Evolutionary conservation across 768 basidiomycete genomes (phyloP).

Genomic region (Trametes maxima): DNA sequence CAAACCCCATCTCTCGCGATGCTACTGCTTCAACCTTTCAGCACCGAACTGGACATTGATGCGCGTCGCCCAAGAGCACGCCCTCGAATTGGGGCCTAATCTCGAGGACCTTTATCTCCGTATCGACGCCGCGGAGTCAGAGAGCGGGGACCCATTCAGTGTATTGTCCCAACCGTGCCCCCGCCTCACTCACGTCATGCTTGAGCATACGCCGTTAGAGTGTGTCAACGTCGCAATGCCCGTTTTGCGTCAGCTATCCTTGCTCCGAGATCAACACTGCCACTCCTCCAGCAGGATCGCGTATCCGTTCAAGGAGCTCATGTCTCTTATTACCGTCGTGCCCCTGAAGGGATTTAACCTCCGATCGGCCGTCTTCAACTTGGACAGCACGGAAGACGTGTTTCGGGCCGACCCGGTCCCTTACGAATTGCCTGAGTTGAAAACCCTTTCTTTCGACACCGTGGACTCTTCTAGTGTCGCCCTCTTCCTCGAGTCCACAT

Average conservation of each 20-base stretch:
- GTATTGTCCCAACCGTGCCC: conserved; percentile 32
- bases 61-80: conserved; percentile 28
- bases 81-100: conserved; percentile 27
- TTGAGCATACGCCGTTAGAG: conserved; percentile 34
- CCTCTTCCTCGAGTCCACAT: conserved; percentile 33
- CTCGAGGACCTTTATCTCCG: conserved; percentile 35
- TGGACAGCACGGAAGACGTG: conserved; percentile 30
- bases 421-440: conserved; percentile 26
- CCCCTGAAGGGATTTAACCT: conserved; percentile 31
- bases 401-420: conserved; percentile 25
- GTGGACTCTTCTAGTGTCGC: conserved; percentile 34
- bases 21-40: conserved; percentile 35
- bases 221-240: conserved; percentile 31
- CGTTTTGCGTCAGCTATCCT: conserved; percentile 26
- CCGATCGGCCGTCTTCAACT: conserved; percentile 29
- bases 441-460: conserved; percentile 26
- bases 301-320: conserved; percentile 32
- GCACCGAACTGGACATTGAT: conserved; percentile 33
- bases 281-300: conserved; percentile 17
- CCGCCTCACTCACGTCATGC: conserved; percentile 28
- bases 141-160: conserved; percentile 31
- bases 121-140: conserved; percentile 31
- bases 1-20: conserved; percentile 33
- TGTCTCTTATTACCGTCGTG: conserved; percentile 21
- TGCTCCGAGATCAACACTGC: conserved; percentile 32